Percentiles rank a stretch among this genome's conserved stretches.
These are phyloP conservation scores for Vanderwaltozyma yarrowii DNA, from an alignment of 805 yeast genomes.

Conservation along the genomic window DNA sequence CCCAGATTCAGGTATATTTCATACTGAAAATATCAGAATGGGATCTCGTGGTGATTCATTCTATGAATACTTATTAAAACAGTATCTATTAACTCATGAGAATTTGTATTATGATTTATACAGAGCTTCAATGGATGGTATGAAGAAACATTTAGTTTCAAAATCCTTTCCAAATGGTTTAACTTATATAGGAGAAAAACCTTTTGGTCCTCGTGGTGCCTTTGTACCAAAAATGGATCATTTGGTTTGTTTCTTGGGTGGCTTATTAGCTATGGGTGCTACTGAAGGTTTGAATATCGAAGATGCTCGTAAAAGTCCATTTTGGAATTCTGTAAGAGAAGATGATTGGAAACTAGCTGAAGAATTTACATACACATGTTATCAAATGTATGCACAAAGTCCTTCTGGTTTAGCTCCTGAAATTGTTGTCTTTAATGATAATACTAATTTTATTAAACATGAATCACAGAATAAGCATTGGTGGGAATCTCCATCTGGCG, in stretches of 20 bases:
- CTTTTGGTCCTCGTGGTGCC: slow-evolving; percentile 44
- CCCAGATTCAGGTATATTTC: slow-evolving; percentile 65
- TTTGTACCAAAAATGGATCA: slow-evolving; percentile 80
- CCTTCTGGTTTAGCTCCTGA: slow-evolving; percentile 83
- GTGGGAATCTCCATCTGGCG: slow-evolving; percentile 33
- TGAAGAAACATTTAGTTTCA: slow-evolving; percentile 53
- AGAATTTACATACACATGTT: slow-evolving; percentile 72
- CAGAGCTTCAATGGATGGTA: slow-evolving; percentile 66
- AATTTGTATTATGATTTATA: slow-evolving; percentile 62
- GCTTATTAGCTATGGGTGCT: slow-evolving; percentile 80
- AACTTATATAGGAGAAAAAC: slow-evolving; percentile 69
- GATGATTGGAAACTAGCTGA: slow-evolving; percentile 60
- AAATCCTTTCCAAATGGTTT: slow-evolving; percentile 53
- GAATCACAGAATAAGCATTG: slow-evolving; percentile 7
- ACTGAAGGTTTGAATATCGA: slow-evolving; percentile 55
- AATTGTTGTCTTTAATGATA: slow-evolving; percentile 71
- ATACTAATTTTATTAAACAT: slow-evolving; percentile 8
- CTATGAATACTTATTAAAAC: slow-evolving; percentile 81
- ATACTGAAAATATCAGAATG: slow-evolving; percentile 56
- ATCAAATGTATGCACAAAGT: slow-evolving; percentile 66
- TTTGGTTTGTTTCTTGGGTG: slow-evolving; percentile 85
- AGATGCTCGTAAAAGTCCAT: slow-evolving; percentile 42
- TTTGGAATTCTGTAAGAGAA: slow-evolving; percentile 52
- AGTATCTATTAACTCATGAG: slow-evolving; percentile 66
- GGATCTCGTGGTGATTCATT: slow-evolving; percentile 93